These are phyloP conservation scores for Plantago ovata DNA, from an alignment of 257 asterid species.

Conservation along the genomic window DNA sequence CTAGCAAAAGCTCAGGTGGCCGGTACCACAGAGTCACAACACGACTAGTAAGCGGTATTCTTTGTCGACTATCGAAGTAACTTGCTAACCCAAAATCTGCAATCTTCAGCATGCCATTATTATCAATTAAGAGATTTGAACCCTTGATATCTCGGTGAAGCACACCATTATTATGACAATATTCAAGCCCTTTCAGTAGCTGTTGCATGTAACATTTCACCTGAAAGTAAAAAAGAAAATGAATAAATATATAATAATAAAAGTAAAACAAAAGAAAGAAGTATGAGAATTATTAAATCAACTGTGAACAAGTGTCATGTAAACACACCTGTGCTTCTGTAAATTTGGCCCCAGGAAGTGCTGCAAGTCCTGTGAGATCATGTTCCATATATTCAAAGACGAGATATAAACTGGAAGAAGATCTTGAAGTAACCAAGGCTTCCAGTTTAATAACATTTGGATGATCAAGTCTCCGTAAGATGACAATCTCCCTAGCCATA, in stretches of 20 bases:
- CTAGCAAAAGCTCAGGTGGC: constrained; percentile 90
- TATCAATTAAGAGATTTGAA: constrained; percentile 79
- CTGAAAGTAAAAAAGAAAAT: constrained; percentile 30
- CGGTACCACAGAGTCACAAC: constrained; percentile 96
- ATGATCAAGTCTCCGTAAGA: constrained; percentile 43
- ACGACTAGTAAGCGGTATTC: constrained; percentile 84
- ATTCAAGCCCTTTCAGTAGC: constrained; percentile 80
- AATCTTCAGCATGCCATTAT: constrained; percentile 66
- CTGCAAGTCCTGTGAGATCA: constrained; percentile 60
- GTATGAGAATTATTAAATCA: not conserved
- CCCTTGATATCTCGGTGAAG: constrained; percentile 88
- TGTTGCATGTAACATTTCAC: constrained; percentile 85
- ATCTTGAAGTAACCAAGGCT: constrained; percentile 41
- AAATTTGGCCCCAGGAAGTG: constrained; percentile 46
- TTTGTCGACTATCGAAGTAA: constrained; percentile 49
- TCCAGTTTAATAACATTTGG: constrained; percentile 36
- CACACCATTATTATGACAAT: constrained; percentile 79
- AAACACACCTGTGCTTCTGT: constrained; percentile 54
- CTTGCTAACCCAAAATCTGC: constrained; percentile 94
- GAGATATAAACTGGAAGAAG: constrained; percentile 45
- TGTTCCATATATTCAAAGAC: constrained; percentile 66
- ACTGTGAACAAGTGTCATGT: not conserved
- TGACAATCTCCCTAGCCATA: constrained; percentile 50
- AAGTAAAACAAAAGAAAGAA: not conserved
- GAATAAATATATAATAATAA: too few species aligned